Conservation (phyloP, 164 flowering plant species). For the Buxus sempervirens region DNA sequence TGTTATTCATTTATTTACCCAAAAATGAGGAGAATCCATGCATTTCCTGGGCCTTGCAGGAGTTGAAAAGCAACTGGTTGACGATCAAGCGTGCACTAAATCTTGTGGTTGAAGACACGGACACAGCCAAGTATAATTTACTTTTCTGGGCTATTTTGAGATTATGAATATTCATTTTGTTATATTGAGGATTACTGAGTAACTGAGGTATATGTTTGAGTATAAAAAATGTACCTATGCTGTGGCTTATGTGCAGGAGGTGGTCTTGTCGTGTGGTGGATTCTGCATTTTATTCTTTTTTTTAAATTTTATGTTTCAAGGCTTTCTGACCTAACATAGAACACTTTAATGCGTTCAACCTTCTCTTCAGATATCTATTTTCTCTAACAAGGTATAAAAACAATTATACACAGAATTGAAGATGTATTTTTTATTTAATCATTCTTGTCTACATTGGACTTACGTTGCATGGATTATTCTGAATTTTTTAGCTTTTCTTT, state of each 20-base stretch:
- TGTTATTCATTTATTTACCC: not conserved
- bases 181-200: not conserved
- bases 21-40: no score
- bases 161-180: not conserved
- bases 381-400: no score
- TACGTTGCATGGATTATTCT: not conserved
- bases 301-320: not conserved
- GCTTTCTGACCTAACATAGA: not conserved
- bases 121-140: conserved; percentile 71
- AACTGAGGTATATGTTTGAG: conserved; percentile 1
- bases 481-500: no score
- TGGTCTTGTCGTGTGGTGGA: not conserved
- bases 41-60: conserved; percentile 45
- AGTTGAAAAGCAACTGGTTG: conserved; percentile 78
- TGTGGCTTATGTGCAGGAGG: not conserved
- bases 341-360: not conserved
- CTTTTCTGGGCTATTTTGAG: not conserved
- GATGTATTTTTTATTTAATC: not conserved
- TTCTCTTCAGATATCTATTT: no score
- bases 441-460: not conserved
- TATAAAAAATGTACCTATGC: not conserved
- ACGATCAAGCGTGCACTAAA: conserved; percentile 72
- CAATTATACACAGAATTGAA: not conserved
- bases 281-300: not conserved
- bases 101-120: conserved; percentile 83